Conservation (phyloP, 1,284 basidiomycete genomes). For the Erythrobasidium hasegawianum region DNA sequence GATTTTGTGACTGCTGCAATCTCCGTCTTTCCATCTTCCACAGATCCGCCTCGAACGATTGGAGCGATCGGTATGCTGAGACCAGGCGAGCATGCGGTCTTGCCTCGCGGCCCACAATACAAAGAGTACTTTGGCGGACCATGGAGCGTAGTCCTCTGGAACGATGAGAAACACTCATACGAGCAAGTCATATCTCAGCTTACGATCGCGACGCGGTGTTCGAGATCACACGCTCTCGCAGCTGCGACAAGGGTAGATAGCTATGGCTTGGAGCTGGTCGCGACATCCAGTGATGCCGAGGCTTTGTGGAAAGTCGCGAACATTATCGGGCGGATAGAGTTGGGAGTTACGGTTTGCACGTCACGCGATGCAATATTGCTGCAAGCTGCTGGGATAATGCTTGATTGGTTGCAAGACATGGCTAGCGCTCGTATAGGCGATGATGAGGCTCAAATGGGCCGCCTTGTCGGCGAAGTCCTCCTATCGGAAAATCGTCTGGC, state of each 20-base stretch:
- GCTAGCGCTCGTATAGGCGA: conserved; percentile 55
- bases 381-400: conserved; percentile 73
- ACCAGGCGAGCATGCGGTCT: neutral
- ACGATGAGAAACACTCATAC: conserved; percentile 95
- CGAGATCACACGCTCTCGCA: conserved; percentile 62
- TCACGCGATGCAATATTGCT: conserved; percentile 64
- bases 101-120: conserved; percentile 13
- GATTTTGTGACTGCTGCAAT: neutral
- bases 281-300: conserved; percentile 65
- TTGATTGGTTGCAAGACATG: conserved; percentile 81
- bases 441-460: conserved; percentile 13
- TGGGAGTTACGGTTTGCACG: conserved; percentile 72
- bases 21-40: conserved; percentile 8
- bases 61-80: neutral
- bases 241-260: conserved; percentile 71
- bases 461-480: conserved; percentile 24
- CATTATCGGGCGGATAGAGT: conserved; percentile 78
- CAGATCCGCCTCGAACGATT: conserved; percentile 2
- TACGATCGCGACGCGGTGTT: conserved; percentile 58
- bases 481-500: conserved; percentile 49
- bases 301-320: conserved; percentile 74
- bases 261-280: conserved; percentile 75
- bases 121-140: conserved; percentile 56
- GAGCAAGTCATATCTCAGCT: conserved; percentile 81
- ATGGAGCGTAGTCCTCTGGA: conserved; percentile 85